Evolutionary conservation across 768 basidiomycete species (phyloP).

Genomic region (Sporobolomyces roseus): DNA sequence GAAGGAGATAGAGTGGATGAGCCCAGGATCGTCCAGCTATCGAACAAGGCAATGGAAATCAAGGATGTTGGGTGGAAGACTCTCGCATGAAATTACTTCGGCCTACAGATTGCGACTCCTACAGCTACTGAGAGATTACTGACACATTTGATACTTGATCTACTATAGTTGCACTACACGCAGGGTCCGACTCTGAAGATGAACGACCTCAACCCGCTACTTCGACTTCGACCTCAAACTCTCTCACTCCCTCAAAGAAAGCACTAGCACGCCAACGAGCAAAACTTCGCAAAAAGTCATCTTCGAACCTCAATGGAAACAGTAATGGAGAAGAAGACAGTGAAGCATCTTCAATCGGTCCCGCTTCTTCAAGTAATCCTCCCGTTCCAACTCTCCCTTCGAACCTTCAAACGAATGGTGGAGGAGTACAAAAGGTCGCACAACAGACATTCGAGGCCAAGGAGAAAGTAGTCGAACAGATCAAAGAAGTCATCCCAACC

Average conservation of each 20-base stretch:
- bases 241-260: conserved; percentile 33
- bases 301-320: conserved; percentile 11
- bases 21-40: too few species aligned
- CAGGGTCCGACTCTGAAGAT: conserved; percentile 19
- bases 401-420: not conserved
- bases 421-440: not conserved
- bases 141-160: not conserved
- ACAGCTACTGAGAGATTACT: not conserved
- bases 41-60: too few species aligned
- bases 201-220: conserved; percentile 8
- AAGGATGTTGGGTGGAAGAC: too few species aligned
- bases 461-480: conserved; percentile 13
- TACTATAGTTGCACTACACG: conserved; percentile 19
- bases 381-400: conserved; percentile 23
- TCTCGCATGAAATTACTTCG: not conserved
- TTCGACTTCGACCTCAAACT: not conserved
- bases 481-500: conserved; percentile 17
- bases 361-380: conserved; percentile 12
- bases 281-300: conserved; percentile 35
- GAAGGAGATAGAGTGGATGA: too few species aligned
- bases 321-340: conserved; percentile 9
- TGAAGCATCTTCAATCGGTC: conserved; percentile 17
- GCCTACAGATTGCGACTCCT: not conserved
- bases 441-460: not conserved
- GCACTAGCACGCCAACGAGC: conserved; percentile 29